Evolutionary conservation across 1,284 basidiomycete species (phyloP).

Genomic region (Anthracocystis walkeri): DNA sequence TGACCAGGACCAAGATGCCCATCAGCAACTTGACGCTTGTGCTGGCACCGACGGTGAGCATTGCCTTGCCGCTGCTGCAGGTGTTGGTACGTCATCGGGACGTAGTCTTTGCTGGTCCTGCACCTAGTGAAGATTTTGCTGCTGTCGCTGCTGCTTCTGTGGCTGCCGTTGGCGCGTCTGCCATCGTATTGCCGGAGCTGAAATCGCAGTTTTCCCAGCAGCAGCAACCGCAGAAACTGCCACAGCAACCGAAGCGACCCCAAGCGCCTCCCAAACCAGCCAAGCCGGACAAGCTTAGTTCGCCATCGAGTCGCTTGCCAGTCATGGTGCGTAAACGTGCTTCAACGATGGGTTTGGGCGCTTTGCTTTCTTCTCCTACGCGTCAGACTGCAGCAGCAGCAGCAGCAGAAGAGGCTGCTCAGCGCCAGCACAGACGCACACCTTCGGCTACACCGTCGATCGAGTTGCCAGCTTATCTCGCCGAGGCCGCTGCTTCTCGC

Average conservation of each 20-base stretch:
- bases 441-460: conserved; percentile 13
- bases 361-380: conserved; percentile 15
- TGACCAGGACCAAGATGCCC: conserved; percentile 63
- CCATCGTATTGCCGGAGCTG: not conserved
- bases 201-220: not conserved
- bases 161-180: not conserved
- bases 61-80: conserved; percentile 56
- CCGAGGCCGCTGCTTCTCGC: not conserved
- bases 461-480: conserved; percentile 13
- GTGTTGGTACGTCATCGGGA: conserved; percentile 51
- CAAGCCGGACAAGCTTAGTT: conserved; percentile 29
- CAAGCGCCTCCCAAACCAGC: conserved; percentile 21
- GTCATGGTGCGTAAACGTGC: conserved; percentile 35
- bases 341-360: conserved; percentile 17
- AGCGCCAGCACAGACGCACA: not conserved
- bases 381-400: not conserved
- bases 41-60: conserved; percentile 63
- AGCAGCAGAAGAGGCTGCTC: not conserved
- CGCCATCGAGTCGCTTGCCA: conserved; percentile 29
- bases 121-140: conserved; percentile 17
- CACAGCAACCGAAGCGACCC: not conserved
- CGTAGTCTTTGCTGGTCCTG: conserved; percentile 42
- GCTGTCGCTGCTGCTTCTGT: conserved; percentile 13
- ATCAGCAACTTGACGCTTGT: conserved; percentile 63
- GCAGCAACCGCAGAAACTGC: not conserved